Base-by-base conservation (phyloP, 2,329 filamentous ascomycete species). In the Alternaria triticimaculans region DNA sequence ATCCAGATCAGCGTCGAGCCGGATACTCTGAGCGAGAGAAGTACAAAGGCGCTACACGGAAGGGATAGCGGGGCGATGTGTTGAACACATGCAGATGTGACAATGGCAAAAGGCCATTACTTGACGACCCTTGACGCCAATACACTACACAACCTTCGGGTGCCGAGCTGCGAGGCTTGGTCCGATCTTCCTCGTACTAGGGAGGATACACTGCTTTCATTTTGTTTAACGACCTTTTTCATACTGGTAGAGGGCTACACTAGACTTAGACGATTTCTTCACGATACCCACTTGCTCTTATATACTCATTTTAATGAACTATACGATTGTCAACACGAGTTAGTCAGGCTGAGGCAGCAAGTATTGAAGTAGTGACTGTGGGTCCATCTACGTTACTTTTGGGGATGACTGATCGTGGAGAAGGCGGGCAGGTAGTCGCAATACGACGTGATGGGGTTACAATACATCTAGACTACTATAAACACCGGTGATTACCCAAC, bases 1-100 rank as follows among this genome's bases (percentile, higher is more conserved):
- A 58, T 72, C 2, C 48, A 58, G 12, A 56, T 72, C 11, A 55
- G 56, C 11, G 59, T 72, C 7, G 67, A 69, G 33, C 63, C 64
- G 21, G 51, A 65, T 43, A 41, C 49, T 23, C 30, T 23, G 12
- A 51, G 49, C 14, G 28, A 51, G 26, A 51, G 49, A 23, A 51
- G 28, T n/a, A 10, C 49, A 37, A 28, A 23, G 15, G 18, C n/a
- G 33, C 49, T 51, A 20, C 9, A 18, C 28, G 49, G 33, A 5
- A 51, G 28, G 49, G 33, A 51, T 10, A 30, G 18, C 33, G 28
- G 18, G 49, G 30, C 33, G 18, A 30, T 30, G 20, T 51, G 28
- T 33, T 23, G 6, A 37, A 18, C 18, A 51, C 18, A 41, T 41
- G 15, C 37, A 2, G 37, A 41, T 9, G 37, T 4, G 37, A 0